These are phyloP conservation scores for Komagataea norvegica DNA, from an alignment of 1,139 yeast species.

Conservation along the genomic window DNA sequence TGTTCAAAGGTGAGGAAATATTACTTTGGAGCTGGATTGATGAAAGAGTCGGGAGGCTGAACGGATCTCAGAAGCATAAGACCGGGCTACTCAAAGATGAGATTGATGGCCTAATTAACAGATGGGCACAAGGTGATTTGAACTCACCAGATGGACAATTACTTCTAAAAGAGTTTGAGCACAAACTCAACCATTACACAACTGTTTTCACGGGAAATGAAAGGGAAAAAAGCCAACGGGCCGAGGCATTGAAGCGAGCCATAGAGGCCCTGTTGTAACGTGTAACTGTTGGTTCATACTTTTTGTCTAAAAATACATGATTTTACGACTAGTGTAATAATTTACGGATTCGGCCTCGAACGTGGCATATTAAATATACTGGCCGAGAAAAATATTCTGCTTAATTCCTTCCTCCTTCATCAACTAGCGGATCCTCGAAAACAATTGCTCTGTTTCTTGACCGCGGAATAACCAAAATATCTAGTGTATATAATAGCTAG, in stretches of 20 bases:
- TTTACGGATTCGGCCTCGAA: too few species aligned
- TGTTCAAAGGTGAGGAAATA: slow-evolving; percentile 22
- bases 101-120: slow-evolving; percentile 19
- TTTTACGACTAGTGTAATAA: too few species aligned
- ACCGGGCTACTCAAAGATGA: slow-evolving; percentile 17
- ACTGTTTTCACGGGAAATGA: slow-evolving; percentile 1
- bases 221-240: slow-evolving; percentile 6
- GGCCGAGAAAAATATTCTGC: too few species aligned
- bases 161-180: slow-evolving; percentile 16
- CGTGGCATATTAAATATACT: too few species aligned
- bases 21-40: slow-evolving; percentile 27
- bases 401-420: too few species aligned
- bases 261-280: slow-evolving; percentile 17
- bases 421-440: too few species aligned
- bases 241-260: slow-evolving; percentile 17
- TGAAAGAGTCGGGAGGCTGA: slow-evolving; percentile 19
- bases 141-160: slow-evolving; percentile 14
- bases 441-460: too few species aligned
- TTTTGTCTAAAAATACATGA: not conserved
- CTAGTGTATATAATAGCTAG: too few species aligned
- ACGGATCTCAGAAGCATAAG: slow-evolving; percentile 12
- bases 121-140: slow-evolving; percentile 20
- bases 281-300: not conserved
- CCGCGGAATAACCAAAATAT: not conserved
- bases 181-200: slow-evolving; percentile 18